phyloP scores from a whole-genome alignment of 2,329 filamentous ascomycete genomes.

The Neobulgaria alba region DNA sequence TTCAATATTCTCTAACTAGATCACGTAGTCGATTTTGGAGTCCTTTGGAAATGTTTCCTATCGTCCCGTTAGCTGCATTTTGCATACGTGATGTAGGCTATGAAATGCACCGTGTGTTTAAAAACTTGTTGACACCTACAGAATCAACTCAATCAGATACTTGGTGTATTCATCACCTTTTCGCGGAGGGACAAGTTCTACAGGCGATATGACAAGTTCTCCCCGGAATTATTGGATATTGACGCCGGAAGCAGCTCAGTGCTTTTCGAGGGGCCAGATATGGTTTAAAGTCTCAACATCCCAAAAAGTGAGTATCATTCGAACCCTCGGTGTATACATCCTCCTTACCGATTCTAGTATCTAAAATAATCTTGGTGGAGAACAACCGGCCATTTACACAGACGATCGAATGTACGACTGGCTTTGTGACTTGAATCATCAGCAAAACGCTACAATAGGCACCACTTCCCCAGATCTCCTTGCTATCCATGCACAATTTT shows the following conservation, averaged over 20 bases:
- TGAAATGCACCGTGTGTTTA: background rate
- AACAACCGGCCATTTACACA: conserved; percentile 5
- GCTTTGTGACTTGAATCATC: conserved; percentile 8
- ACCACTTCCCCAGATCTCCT: conserved; percentile 3
- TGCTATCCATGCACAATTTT: conserved; percentile 8
- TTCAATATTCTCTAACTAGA: conserved; percentile 7
- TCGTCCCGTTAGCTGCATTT: conserved; percentile 8
- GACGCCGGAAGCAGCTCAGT: conserved; percentile 1
- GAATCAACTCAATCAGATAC: conserved; percentile 7
- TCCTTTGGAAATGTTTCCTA: conserved; percentile 4
- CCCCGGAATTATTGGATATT: conserved; percentile 8
- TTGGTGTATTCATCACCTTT: conserved; percentile 6
- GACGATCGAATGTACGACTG: conserved; percentile 1
- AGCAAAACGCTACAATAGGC: conserved; percentile 6
- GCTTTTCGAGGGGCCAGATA: conserved; percentile 6
- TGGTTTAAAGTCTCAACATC: too few relatives aligned
- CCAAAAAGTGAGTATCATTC: too few relatives aligned
- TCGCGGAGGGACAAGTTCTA: too few relatives aligned
- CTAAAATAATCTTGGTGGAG: too few relatives aligned
- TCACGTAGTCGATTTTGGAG: conserved; percentile 4
- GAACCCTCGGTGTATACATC: too few relatives aligned
- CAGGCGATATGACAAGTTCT: too few relatives aligned
- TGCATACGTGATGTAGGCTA: conserved; percentile 7
- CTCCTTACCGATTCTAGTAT: too few relatives aligned
- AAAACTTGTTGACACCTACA: too few relatives aligned